phyloP scores from a whole-genome alignment of 1,284 basidiomycete species.

The Gomphus sp. region DNA sequence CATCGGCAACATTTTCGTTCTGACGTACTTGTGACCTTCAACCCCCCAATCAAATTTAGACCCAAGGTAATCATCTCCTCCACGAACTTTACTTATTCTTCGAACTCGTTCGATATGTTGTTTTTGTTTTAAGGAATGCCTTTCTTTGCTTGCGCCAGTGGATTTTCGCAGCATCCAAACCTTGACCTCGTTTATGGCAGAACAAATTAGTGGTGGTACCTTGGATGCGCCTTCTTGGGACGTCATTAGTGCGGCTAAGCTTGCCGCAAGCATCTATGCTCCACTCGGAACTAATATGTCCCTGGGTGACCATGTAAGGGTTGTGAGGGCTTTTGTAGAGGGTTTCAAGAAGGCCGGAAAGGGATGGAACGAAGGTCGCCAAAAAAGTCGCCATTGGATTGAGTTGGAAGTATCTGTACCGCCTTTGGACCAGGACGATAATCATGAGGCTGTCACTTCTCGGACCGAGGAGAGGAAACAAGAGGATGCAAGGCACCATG shows the following conservation, averaged over 20 bases:
- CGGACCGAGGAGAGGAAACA: background rate
- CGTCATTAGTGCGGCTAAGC: slow-evolving; percentile 61
- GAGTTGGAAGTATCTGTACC: background rate
- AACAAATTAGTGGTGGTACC: slow-evolving; percentile 64
- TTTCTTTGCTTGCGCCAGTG: slow-evolving; percentile 61
- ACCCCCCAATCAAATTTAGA: slow-evolving; percentile 59
- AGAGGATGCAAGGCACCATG: slow-evolving; percentile 14
- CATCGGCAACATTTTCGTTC: slow-evolving; percentile 73
- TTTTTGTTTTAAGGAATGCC: slow-evolving; percentile 39
- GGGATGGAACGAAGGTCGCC: slow-evolving; percentile 5
- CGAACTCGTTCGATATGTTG: background rate
- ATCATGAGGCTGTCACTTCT: background rate
- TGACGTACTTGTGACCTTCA: slow-evolving; percentile 78
- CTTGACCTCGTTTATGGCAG: slow-evolving; percentile 56
- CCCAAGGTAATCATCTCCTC: slow-evolving; percentile 38
- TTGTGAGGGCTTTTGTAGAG: slow-evolving; percentile 63
- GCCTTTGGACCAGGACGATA: background rate
- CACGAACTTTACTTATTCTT: background rate
- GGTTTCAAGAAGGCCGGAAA: slow-evolving; percentile 48
- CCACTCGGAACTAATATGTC: slow-evolving; percentile 76
- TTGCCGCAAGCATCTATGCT: slow-evolving; percentile 71
- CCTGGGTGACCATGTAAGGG: slow-evolving; percentile 74
- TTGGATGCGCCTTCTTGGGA: slow-evolving; percentile 80
- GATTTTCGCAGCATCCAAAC: slow-evolving; percentile 49
- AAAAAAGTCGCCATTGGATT: slow-evolving; percentile 11